Evolutionary conservation across 2,329 filamentous ascomycete genomes (phyloP).

Genomic region (Didymellaceae sp.): DNA sequence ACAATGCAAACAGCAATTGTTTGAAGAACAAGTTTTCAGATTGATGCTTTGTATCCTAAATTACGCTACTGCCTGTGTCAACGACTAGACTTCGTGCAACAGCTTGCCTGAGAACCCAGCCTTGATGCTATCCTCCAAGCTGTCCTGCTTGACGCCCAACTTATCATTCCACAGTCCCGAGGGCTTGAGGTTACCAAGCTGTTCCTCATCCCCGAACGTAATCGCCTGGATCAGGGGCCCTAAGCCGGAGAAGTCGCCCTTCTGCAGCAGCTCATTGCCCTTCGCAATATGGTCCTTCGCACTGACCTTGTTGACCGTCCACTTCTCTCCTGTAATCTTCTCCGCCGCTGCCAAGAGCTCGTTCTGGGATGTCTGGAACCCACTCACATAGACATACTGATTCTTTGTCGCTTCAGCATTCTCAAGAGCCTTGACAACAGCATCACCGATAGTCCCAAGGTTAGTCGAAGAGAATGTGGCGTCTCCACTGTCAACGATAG

Average conservation of each 20-base stretch:
- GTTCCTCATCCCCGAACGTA: constrained; percentile 22
- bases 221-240: constrained; percentile 26
- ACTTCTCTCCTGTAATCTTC: constrained; percentile 59
- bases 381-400: constrained; percentile 64
- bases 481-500: constrained; percentile 64
- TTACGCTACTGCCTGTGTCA: background rate
- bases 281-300: constrained; percentile 39
- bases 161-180: constrained; percentile 49
- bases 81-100: constrained; percentile 5
- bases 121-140: constrained; percentile 48
- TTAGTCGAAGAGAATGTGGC: constrained; percentile 60
- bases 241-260: constrained; percentile 43
- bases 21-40: no score
- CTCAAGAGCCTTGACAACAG: constrained; percentile 59
- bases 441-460: constrained; percentile 58
- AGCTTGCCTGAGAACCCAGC: constrained; percentile 28
- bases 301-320: constrained; percentile 53
- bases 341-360: constrained; percentile 63
- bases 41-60: background rate
- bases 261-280: constrained; percentile 46
- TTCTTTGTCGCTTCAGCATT: constrained; percentile 62
- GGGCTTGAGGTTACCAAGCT: constrained; percentile 33
- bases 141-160: constrained; percentile 51
- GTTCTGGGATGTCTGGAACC: constrained; percentile 64
- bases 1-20: no score